Base-by-base conservation (phyloP, 75 land plant species). In the Cupressus sempervirens region DNA sequence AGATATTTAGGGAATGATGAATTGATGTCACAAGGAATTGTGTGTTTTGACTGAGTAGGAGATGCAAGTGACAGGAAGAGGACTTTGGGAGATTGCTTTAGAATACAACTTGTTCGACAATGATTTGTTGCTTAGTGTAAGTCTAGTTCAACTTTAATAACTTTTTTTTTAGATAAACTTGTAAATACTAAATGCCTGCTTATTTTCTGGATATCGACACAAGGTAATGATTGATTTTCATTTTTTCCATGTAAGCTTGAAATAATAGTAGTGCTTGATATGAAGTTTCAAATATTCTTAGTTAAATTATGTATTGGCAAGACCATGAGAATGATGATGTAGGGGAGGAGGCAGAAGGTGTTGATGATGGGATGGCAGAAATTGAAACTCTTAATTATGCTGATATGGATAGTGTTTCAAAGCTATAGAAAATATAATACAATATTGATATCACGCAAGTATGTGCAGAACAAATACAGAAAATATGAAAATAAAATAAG, bases 351-450 rank as follows among this genome's bases (percentile, higher is more conserved):
- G 94, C 90, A 65, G 94, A 89, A 45, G 94, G 94, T 88, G 79
- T 72, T 75, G 98, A 95, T 84, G 99, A 92, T 43, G 94, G 91
- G 1, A 86, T 97, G 91, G 91, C 89, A 6, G 96, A 95, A 68
- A 84, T 92, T 40, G 95, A 96, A 84, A 80, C 88, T 36, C 95
- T 95, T 30, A 94, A 92, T 72, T 95, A 92, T 85, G 98, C 95
- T 92, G 98, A 97, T 80, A 85, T 97, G 74, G 96, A 97, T 82
- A 93, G 91, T 84, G 98, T 97, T 16, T 95, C 98, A 29, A 97
- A 97, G 83, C 82, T 97, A 85, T 95, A 97, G 86, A 95, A 95
- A 68, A 91, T 93, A 36, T 95, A 94, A 77, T 92, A 95, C 16
- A 95, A 91, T 83, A 87, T 68, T 87, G 99, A 97, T 87, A 89